phyloP scores from a whole-genome alignment of 208 protist genomes.

The Leishmania mexicana region DNA sequence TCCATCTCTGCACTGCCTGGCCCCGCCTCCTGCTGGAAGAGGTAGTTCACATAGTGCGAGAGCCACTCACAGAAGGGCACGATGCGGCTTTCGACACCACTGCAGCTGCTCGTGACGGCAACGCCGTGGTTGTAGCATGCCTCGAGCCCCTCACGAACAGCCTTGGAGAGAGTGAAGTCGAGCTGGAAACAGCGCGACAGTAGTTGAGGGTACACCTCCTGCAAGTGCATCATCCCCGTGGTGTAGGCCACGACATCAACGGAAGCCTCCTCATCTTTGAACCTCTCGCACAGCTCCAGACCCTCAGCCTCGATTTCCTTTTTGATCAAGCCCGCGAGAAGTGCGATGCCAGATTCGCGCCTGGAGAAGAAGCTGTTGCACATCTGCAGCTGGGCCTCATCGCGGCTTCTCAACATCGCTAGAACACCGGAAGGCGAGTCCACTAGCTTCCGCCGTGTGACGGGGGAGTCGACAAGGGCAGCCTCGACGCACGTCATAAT shows the following conservation, averaged over 20 bases:
- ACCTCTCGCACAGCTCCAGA: conserved; percentile 37
- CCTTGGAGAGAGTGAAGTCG: conserved; percentile 63
- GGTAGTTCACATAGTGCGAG: conserved; percentile 70
- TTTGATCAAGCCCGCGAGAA: conserved; percentile 49
- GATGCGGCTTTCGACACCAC: conserved; percentile 20
- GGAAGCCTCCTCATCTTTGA: conserved; percentile 52
- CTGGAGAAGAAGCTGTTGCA: conserved; percentile 72
- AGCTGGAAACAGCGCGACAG: conserved; percentile 66
- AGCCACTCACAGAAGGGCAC: conserved; percentile 79
- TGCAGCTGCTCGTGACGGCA: conserved; percentile 28
- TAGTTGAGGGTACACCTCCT: conserved; percentile 69
- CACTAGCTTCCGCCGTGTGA: conserved; percentile 49
- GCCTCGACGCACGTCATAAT: conserved; percentile 71
- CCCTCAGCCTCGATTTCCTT: conserved; percentile 62
- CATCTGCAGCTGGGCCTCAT: conserved; percentile 46
- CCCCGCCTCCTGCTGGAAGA: conserved; percentile 57
- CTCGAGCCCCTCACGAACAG: conserved; percentile 77
- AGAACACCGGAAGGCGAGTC: conserved; percentile 50
- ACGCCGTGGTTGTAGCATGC: conserved; percentile 62
- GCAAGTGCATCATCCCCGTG: conserved; percentile 72
- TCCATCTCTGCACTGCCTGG: conserved; percentile 58
- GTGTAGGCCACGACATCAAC: conserved; percentile 64
- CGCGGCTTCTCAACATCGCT: conserved; percentile 42
- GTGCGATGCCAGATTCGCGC: conserved; percentile 41
- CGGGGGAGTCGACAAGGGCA: conserved; percentile 52